phyloP scores from a whole-genome alignment of 75 land plant genomes.

The Chamaecyparis obtusa region DNA sequence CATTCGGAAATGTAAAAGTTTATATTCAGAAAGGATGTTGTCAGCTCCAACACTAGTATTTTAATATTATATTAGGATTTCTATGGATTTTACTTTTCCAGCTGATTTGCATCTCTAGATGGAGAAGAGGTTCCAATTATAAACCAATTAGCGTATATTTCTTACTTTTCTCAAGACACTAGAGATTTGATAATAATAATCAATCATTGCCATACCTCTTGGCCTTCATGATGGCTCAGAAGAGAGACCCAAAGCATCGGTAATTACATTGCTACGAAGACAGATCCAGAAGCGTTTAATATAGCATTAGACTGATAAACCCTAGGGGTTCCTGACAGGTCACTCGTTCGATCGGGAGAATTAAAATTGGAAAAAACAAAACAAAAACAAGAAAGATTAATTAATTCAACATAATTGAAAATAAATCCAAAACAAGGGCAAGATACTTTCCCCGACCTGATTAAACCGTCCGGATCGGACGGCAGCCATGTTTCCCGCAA shows the following conservation, averaged over 20 bases:
- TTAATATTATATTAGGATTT: neutral
- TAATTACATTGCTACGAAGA: too few relatives aligned
- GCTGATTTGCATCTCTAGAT: neutral
- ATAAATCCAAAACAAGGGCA: neutral
- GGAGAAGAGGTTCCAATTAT: neutral
- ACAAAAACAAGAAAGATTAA: neutral
- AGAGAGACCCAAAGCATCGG: too few relatives aligned
- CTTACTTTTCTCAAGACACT: neutral
- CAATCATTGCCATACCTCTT: too few relatives aligned
- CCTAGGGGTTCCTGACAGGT: neutral
- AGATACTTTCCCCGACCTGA: conserved; percentile 15
- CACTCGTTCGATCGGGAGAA: neutral
- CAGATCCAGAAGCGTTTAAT: too few relatives aligned
- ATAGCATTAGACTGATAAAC: neutral
- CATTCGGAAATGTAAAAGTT: neutral
- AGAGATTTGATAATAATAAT: neutral
- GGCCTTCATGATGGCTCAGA: too few relatives aligned
- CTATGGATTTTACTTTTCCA: neutral
- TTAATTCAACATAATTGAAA: too few relatives aligned
- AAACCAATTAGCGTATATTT: neutral
- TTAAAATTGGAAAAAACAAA: neutral
- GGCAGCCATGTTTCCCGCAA: conserved; percentile 71
- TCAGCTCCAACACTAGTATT: neutral
- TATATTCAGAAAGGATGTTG: neutral
- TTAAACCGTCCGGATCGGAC: conserved; percentile 48